Base-by-base conservation (phyloP, 1,284 basidiomycete genomes). In the Cutaneotrichosporon cyanovorans region DNA sequence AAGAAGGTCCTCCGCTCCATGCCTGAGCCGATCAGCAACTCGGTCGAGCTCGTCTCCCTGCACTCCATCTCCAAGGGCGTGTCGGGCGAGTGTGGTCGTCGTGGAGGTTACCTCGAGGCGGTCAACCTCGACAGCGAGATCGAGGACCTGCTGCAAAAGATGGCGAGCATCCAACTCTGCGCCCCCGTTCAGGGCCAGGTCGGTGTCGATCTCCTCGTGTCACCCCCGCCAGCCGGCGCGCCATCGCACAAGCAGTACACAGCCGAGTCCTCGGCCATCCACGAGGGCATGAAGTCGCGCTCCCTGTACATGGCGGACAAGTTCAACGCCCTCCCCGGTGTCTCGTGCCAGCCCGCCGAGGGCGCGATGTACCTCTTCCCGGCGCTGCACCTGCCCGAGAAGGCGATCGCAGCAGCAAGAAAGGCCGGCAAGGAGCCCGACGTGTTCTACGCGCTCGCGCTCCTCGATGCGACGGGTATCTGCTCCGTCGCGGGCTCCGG, bases 21-120 rank as follows among this genome's bases (percentile, higher is more conserved):
- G 51, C 84, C 79, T 38, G 76, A 74, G 48, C 42, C 41, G 20
- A n/a, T 58, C 10, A 40, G 57, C 16, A 54, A 58, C 28, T 57
- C 57, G 32, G 70, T 89, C 51, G 80, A 85, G 31, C 81, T 93
- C 63, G 76, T 92, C 39, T 88, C 85, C 36, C 90, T 91, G 80
- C 89, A 93, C 75, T 88, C 85, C 44, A 88, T 89, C 64, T 87
- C 84, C 50, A 93, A 93, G 71, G 89, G 89, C 48, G 85, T 91
- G 54, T 80, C 79, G 30, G 89, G 89, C 56, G 89, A 93, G 72
- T 93, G 89, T 68, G 89, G 89, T 12, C 77, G 89, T n/a, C 79
- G 89, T 37, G 89, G 89, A 33, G 89, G 89, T 4, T 93, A 91
- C 75, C 88, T 92, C 62, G 89, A 93, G 71, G 79, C 81, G 60